Evolutionary conservation across 2,329 filamentous ascomycete genomes (phyloP), one percentile per base, ranked within the genome.

Genomic region (Colletotrichum spaethianum): DNA sequence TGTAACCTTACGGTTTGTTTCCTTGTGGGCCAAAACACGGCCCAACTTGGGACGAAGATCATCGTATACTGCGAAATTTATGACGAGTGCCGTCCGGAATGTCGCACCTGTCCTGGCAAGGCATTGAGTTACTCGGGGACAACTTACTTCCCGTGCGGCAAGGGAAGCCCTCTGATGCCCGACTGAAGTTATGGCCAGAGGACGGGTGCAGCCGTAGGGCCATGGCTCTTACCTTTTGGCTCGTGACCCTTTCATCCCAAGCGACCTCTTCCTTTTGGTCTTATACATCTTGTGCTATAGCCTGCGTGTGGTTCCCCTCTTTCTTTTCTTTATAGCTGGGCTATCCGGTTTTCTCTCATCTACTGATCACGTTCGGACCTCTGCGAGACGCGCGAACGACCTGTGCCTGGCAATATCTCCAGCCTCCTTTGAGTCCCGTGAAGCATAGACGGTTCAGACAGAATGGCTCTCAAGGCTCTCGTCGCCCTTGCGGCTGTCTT

Each of bases 401-500:
- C 52, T 31, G 44, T 20, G 60, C 50, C 38, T n/a, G 52, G 56
- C 52, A 55, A 50, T 6, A 33, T 53, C 36, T 31, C 14, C 64
- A 40, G 16, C 18, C 36, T 14, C 28, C 8, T 26, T 36, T 46
- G 59, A 70, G 65, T 59, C 46, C 31, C 18, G 33, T 28, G 16
- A 14, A 57, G 40, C 23, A 56, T 42, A 40, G 38, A 23, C 36
- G 38, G 14, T 59, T n/a, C 33, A 63, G 57, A 60, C 44, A 56
- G 26, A 33, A 72, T 72, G 70, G 44, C 70, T 48, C 63, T 72
- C 62, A 73, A 55, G 55, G 53, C 65, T 20, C 38, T 73, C 18
- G 38, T 72, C 33, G 72, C 69, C 56, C 70, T 73, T 28, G 70
- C 57, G 72, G 53, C 55, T 40, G 48, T 60, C 44, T 33, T 61